Evolutionary conservation across 371 early-diverging fungal genomes (phyloP).

Genomic region (Actinomortierella ambigua): DNA sequence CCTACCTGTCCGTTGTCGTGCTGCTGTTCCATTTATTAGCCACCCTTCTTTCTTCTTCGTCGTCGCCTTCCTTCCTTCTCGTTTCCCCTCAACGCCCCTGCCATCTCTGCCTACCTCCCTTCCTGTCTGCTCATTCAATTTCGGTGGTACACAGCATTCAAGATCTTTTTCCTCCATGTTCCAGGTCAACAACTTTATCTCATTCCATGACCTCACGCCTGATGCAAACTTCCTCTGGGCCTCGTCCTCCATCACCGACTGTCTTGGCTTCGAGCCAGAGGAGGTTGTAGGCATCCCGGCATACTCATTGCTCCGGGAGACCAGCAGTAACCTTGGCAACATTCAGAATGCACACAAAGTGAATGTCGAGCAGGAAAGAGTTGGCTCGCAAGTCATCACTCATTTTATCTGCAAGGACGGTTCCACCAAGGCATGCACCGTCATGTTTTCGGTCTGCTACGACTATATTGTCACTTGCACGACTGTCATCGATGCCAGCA

Average conservation of each 20-base stretch:
- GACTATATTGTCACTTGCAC: conserved; percentile 36
- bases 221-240: conserved; percentile 51
- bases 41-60: not conserved
- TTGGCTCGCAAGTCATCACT: conserved; percentile 37
- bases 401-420: conserved; percentile 27
- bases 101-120: not conserved
- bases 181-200: conserved; percentile 52
- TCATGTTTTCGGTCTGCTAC: conserved; percentile 27
- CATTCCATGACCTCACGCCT: conserved; percentile 62
- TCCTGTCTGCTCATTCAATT: not conserved
- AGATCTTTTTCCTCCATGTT: conserved; percentile 15
- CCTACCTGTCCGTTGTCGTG: no score
- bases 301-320: conserved; percentile 51
- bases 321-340: conserved; percentile 48
- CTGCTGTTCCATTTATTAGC: not conserved
- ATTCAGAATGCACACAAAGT: conserved; percentile 47
- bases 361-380: conserved; percentile 54
- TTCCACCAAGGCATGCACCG: conserved; percentile 25
- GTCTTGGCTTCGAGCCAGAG: conserved; percentile 56
- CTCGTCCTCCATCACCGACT: conserved; percentile 54
- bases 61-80: not conserved
- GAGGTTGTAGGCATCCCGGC: conserved; percentile 54
- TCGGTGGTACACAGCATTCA: not conserved
- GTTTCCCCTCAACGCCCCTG: not conserved
- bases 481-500: conserved; percentile 12